Conservation (phyloP, 306 rosid genomes). For the Clitoria ternatea region DNA sequence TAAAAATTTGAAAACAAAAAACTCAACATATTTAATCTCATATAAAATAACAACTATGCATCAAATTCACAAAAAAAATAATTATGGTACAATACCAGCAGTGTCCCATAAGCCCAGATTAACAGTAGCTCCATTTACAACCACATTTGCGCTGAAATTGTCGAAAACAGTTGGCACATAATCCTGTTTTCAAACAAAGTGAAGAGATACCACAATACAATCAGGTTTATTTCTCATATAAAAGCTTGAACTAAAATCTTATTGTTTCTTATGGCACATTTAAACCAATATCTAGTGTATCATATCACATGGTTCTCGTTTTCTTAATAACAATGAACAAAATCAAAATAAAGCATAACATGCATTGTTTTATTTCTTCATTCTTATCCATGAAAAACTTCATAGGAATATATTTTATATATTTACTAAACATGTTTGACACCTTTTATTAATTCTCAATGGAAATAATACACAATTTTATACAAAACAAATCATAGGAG, state of each 20-base stretch:
- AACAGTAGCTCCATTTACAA: constrained; percentile 93
- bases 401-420: neutral
- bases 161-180: constrained; percentile 95
- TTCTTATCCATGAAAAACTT: neutral
- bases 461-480: neutral
- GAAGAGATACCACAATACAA: constrained; percentile 11
- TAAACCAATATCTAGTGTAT: neutral
- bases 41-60: neutral
- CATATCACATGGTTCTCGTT: too few relatives aligned
- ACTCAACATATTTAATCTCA: neutral
- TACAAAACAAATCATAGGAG: neutral
- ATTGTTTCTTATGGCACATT: neutral
- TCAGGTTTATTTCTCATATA: constrained; percentile 9
- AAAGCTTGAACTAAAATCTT: constrained; percentile 3
- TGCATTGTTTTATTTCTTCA: constrained; percentile 20
- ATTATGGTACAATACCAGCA: constrained; percentile 55
- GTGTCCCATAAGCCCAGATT: constrained; percentile 99
- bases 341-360: constrained; percentile 18
- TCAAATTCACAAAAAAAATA: constrained; percentile 4
- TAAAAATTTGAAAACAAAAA: constrained; percentile 37
- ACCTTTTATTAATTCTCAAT: neutral
- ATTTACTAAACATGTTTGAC: neutral
- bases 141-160: constrained; percentile 99
- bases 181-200: constrained; percentile 62
- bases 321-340: too few relatives aligned